Conservation (phyloP, 768 basidiomycete species). For the Trametes maxima region DNA sequence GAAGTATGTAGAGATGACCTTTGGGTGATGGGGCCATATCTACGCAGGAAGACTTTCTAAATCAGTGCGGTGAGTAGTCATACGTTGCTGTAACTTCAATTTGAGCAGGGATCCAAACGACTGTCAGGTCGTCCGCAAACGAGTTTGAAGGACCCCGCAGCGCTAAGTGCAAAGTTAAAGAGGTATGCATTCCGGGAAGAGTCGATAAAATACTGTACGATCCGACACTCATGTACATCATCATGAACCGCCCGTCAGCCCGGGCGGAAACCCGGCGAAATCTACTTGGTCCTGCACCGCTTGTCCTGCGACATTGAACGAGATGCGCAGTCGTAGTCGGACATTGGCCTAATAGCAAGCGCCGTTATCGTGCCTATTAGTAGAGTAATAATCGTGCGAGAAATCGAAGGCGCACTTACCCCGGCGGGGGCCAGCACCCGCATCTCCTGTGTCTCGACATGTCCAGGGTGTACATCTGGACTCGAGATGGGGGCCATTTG, state of each 20-base stretch:
- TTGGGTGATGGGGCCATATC: too few species aligned
- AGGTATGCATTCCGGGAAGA: conserved; percentile 12
- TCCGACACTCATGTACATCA: background rate
- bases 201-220: conserved; percentile 6
- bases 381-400: background rate
- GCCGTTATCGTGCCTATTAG: background rate
- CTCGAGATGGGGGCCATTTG: conserved; percentile 99
- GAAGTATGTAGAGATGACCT: too few species aligned
- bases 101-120: background rate
- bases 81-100: background rate
- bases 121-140: too few species aligned
- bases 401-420: conserved; percentile 51
- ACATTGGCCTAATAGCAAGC: conserved; percentile 63
- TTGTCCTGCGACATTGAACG: conserved; percentile 70
- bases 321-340: conserved; percentile 83
- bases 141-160: background rate
- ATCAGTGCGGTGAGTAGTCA: too few species aligned
- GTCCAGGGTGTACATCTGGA: conserved; percentile 72
- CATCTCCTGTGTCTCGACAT: conserved; percentile 94
- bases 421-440: conserved; percentile 86
- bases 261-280: conserved; percentile 86
- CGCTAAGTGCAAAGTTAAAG: conserved; percentile 4
- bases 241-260: conserved; percentile 55
- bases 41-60: too few species aligned
- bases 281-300: conserved; percentile 90